Evolutionary conservation across 208 protist species (phyloP), one percentile per base, ranked within the genome.

Genomic region (Naegleria lovaniensis): DNA sequence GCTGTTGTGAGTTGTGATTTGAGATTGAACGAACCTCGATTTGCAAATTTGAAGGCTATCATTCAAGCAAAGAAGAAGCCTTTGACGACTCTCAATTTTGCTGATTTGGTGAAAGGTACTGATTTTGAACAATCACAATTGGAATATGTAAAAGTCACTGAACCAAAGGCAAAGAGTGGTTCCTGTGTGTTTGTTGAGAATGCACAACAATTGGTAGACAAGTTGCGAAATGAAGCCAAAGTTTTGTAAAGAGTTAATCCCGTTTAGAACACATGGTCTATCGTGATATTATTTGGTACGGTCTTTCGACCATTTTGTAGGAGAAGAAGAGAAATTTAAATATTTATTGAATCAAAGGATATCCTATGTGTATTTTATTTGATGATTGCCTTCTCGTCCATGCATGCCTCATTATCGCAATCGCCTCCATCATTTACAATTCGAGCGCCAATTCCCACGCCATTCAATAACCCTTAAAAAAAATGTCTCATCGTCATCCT

Each of bases 61-160:
- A 99, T 99, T 97, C 98, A 98, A 95, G 97, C 97, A 29, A 96
- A 97, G 92, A 98, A 98, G 94, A 98, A 98, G 94, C 94, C 95
- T 9, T 95, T 98, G 13, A 67, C 55, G 3, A 67, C 55, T 22
- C 55, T 67, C 55, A 67, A 67, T 29, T 67, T 29, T 67, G 11
- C 55, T 92, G 19, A 96, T 94, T 33, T 94, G 95, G 3, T 90
- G 96, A 16, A 89, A 90, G 25, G 92, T 95, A 38, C 91, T 99
- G 6, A 96, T 94, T 43, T 95, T 29, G 55, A 67, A 67, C 19
- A 67, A 67, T 67, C 55, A 3, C 55, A 67, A 67, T 67, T 67
- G 13, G 55, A 67, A 67, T 67, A 67, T 19, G 55, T 67, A 3
- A 15, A 67, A 67, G 22, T 67, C 22, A 67, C 55, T 67, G 96